These are phyloP conservation scores for Anisodus tanguticus DNA, from an alignment of 257 asterid genomes.

Conservation along the genomic window DNA sequence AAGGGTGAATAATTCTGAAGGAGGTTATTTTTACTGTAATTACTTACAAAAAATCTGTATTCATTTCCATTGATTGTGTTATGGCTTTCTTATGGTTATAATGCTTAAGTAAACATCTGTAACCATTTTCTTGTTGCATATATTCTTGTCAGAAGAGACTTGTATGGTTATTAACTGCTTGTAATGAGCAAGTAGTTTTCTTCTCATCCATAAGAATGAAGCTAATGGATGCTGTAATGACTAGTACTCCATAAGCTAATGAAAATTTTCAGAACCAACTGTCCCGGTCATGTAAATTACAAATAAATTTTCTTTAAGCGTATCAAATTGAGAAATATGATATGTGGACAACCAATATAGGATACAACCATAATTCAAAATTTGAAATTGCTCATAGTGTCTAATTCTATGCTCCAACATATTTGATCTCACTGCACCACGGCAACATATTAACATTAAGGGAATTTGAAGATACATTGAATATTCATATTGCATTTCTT, in stretches of 20 bases:
- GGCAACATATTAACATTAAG: not conserved
- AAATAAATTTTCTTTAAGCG: not conserved
- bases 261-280: not conserved
- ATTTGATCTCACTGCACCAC: slow-evolving; percentile 8
- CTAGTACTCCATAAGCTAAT: not conserved
- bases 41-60: not conserved
- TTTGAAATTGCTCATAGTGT: not conserved
- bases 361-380: slow-evolving; percentile 18
- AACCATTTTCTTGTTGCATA: not conserved
- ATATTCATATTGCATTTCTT: not conserved
- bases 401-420: not conserved
- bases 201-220: not conserved
- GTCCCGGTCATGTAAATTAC: not conserved
- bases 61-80: not conserved
- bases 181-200: not conserved
- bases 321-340: slow-evolving; percentile 1
- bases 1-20: not conserved
- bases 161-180: not conserved
- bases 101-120: not conserved
- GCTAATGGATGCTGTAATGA: not conserved
- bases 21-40: slow-evolving; percentile 3
- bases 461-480: not conserved
- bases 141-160: not conserved
- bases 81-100: not conserved
- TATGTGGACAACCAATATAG: not conserved